Evolutionary conservation across 768 basidiomycete species (phyloP).

Genomic region (Kwoniella sp.): DNA sequence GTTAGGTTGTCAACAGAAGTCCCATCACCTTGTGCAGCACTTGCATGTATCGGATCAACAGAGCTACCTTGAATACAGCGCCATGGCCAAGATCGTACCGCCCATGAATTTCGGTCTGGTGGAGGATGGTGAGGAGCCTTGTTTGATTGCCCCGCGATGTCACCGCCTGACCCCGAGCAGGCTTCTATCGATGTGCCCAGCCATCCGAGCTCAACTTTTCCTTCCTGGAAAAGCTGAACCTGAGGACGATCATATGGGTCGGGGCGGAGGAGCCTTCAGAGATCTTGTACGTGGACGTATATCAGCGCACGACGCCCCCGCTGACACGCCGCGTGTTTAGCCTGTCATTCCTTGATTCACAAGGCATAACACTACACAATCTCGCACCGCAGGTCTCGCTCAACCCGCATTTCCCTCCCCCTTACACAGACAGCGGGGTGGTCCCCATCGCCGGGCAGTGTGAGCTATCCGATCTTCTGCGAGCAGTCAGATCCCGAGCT

Average conservation of each 20-base stretch:
- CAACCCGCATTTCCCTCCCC: constrained; percentile 46
- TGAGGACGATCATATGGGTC: constrained; percentile 49
- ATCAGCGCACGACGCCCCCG: neutral
- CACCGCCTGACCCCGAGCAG: constrained; percentile 5
- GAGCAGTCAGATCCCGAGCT: neutral
- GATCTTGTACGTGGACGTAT: constrained; percentile 38
- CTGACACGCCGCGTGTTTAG: constrained; percentile 8
- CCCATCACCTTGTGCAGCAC: no score
- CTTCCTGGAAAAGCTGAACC: constrained; percentile 53
- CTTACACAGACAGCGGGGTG: constrained; percentile 37
- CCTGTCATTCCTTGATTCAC: constrained; percentile 45
- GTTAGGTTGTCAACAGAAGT: no score
- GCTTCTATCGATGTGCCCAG: constrained; percentile 50
- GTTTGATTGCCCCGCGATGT: neutral
- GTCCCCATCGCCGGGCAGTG: constrained; percentile 39
- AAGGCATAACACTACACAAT: constrained; percentile 47
- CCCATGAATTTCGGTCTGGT: constrained; percentile 50
- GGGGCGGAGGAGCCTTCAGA: constrained; percentile 50
- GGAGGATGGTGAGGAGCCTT: constrained; percentile 41
- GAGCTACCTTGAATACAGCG: neutral
- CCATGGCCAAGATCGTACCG: constrained; percentile 46
- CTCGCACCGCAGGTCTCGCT: constrained; percentile 41
- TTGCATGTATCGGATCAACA: no score
- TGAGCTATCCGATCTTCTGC: constrained; percentile 18
- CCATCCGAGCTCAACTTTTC: constrained; percentile 57